Base-by-base conservation (phyloP, 2,329 filamentous ascomycete genomes). In the Claviceps sp. region DNA sequence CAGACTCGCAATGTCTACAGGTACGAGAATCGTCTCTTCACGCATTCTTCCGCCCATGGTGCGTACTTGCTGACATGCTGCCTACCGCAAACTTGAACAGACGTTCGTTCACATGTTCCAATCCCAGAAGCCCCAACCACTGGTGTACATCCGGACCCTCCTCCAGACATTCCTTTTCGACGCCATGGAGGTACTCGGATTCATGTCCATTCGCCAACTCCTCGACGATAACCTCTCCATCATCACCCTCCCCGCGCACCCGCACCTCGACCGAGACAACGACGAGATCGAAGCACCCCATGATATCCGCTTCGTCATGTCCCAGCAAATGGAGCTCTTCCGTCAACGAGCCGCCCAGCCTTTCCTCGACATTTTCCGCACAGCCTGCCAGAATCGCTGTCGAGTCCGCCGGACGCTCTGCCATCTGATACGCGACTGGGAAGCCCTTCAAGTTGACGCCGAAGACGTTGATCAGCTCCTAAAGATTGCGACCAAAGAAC, bases 361-460 rank as follows among this genome's bases (percentile, higher is more conserved):
- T 0, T 96, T 89, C 61, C 72, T 95, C 18, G 90, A 96, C 58
- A 77, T 94, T 16, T 84, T 93, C 60, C 81, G 89, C 47, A 85
- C 86, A 7, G 75, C 93, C 18, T 95, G 89, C 60, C 87, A 97
- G 63, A 98, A 97, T 62, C 77, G 89, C 50, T 94, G 88, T 63
- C 84, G 93, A 2, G 81, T 95, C 43, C 81, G 93, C n/a, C 81
- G 93, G 38, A 89, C 85, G n/a, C 76, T 98, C 8, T 89, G 84
- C 55, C 91, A 97, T 63, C 79, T 84, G 14, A 81, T 95, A 38
- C 72, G 81, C 2, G 85, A 91, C 54, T 94, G 89, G 83, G 89
- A 96, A 61, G 77, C 79, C 50, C 73, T 97, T 2, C 89, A 96
- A 67, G 73, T 79, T 8, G 88, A 95, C 60, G 85, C 86, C 5